phyloP scores from a whole-genome alignment of 2,329 filamentous ascomycete genomes.

The Pseudogymnoascus sp. region DNA sequence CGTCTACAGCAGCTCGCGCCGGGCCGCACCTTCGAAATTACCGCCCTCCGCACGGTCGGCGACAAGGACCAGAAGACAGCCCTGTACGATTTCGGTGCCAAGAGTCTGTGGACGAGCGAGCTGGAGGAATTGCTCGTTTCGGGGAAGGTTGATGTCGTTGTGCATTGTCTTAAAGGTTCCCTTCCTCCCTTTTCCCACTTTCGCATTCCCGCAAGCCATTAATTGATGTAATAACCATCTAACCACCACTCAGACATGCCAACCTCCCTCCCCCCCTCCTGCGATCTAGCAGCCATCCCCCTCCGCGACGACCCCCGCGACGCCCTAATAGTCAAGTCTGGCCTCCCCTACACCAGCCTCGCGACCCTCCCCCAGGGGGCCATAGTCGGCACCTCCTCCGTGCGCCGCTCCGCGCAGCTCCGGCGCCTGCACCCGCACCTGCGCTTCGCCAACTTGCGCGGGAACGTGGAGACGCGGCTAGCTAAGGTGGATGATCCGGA shows the following conservation, averaged over 20 bases:
- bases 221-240: slow-evolving; percentile 6
- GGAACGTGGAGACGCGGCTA: slow-evolving; percentile 81
- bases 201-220: neutral
- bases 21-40: neutral
- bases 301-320: slow-evolving; percentile 69
- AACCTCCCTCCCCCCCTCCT: slow-evolving; percentile 66
- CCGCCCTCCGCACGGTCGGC: slow-evolving; percentile 49
- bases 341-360: slow-evolving; percentile 46
- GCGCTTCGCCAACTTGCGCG: slow-evolving; percentile 69
- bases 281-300: slow-evolving; percentile 65
- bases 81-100: slow-evolving; percentile 77
- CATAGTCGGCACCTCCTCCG: slow-evolving; percentile 77
- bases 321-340: slow-evolving; percentile 42
- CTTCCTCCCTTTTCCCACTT: neutral
- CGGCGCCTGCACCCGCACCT: slow-evolving; percentile 66
- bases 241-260: slow-evolving; percentile 61
- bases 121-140: slow-evolving; percentile 67
- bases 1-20: slow-evolving; percentile 51
- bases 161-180: slow-evolving; percentile 68
- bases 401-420: slow-evolving; percentile 78
- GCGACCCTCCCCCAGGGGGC: slow-evolving; percentile 66
- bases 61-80: slow-evolving; percentile 84
- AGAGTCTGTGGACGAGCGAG: slow-evolving; percentile 88
- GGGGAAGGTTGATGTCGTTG: slow-evolving; percentile 66
- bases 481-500: slow-evolving; percentile 67